phyloP scores from a whole-genome alignment of 2,329 filamentous ascomycete genomes.

The Raffaelea arxii region DNA sequence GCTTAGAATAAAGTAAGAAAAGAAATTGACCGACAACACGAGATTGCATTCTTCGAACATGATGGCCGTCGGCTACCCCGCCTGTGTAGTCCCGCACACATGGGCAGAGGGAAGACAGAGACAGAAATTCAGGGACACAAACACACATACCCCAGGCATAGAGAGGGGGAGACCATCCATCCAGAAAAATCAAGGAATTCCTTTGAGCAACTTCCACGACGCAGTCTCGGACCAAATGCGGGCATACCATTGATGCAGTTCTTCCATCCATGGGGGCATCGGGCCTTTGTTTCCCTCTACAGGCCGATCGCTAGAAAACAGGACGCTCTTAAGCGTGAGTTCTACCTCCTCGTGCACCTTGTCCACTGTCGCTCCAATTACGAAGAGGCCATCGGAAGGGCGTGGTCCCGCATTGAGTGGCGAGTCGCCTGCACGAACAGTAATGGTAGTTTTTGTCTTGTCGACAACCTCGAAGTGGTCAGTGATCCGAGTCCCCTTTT shows the following conservation, averaged over 20 bases:
- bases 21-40: no score
- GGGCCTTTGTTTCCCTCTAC: slow-evolving; percentile 23
- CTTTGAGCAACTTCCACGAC: slow-evolving; percentile 24
- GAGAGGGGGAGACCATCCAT: no score
- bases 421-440: slow-evolving; percentile 56
- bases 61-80: no score
- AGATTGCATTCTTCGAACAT: no score
- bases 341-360: slow-evolving; percentile 49
- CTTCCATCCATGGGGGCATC: slow-evolving; percentile 25
- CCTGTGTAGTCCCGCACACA: no score
- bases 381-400: slow-evolving; percentile 55
- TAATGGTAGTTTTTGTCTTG: slow-evolving; percentile 49
- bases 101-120: no score
- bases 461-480: slow-evolving; percentile 66
- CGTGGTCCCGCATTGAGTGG: slow-evolving; percentile 47
- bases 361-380: slow-evolving; percentile 53
- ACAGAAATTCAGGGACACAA: no score
- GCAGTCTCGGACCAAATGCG: slow-evolving; percentile 28
- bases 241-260: slow-evolving; percentile 29
- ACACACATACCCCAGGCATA: no score
- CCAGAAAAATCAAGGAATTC: no score
- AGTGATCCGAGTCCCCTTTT: slow-evolving; percentile 53
- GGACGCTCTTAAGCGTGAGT: slow-evolving; percentile 53
- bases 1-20: no score
- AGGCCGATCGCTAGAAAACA: slow-evolving; percentile 39